Base-by-base conservation (phyloP, 2,329 filamentous ascomycete species). In the Aspergillus unguis region DNA sequence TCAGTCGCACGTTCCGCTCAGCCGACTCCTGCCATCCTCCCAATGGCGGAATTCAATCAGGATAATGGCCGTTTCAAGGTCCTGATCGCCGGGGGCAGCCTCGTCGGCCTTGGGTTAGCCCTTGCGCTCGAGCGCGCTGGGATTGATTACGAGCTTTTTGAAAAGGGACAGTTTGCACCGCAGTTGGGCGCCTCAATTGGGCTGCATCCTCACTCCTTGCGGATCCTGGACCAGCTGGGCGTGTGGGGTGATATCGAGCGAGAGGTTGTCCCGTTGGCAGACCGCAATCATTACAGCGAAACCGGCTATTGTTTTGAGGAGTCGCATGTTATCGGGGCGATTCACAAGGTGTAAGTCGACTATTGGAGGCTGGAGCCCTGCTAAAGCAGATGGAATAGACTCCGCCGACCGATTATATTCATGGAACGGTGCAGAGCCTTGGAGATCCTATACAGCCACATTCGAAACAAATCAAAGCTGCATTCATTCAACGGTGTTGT, bases 121-220 rank as follows among this genome's bases (percentile, higher is more conserved):
- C 11, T 48, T 11, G 45, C 45, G 4, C 45, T 48, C 6, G 45
- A 48, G 45, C 36, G 26, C 27, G 45, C 35, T 25, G 45, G 45
- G 27, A 40, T 48, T 36, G 45, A 48, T 10, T 48, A 48, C 7
- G 36, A 41, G 27, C 45, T 48, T 6, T 48, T 48, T 23, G 45
- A 48, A 32, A 48, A 48, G 27, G 45, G 45, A 1, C 10, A 41
- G 4, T 48, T 48, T 23, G 36, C 45, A 9, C 35, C 45, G 11
- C 45, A 48, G 27, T 17, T 48, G 6, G 45, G 45, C 1, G 45
- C 45, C 4, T 48, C 35, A 17, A 48, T 48, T 31, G 45, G 45
- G 25, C 32, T 48, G 4, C 33, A 40, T 23, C 45, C 45, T 7
- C 45, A 48, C 5, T 29, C 33, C 3, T 23, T 48, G 8, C 33